Evolutionary conservation across 192 early-diverging fungal species (phyloP), one percentile per base, ranked within the genome.

Genomic region (Backusella morwellensis): DNA sequence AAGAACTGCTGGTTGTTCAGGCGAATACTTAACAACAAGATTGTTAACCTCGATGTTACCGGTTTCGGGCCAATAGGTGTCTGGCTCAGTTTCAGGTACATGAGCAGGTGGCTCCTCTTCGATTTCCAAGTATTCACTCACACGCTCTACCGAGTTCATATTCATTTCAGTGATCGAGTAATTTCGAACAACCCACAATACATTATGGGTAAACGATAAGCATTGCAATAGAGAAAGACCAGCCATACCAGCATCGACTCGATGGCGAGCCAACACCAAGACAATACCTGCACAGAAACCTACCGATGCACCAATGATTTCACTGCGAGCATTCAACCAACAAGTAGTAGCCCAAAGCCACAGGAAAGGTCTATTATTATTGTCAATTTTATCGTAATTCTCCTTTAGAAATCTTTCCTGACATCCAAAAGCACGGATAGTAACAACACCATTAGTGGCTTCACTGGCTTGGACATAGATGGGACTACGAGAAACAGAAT

Each of bases 131-230:
- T 97, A 98, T 82, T 97, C 95, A 41, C 86, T 79, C 26, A 97
- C 84, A 47, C 97, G 91, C 84, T 98, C 97, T 41, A 96, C 93
- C 6, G 92, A 85, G 75, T 94, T 95, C 89, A 97, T 85, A 76
- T 85, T 90, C 89, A 97, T 93, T 79, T 98, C 96, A 86, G 93
- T 92, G 71, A 90, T 79, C 56, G 89, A 87, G 75, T 92, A 94
- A 75, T 84, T 88, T 40, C 95, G 89, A 66, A 97, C 87, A 35
- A 93, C 74, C 94, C 95, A 96, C 69, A 93, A 78, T 81, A 95
- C 82, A 71, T 87, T 86, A 54, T 88, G 88, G 3, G 94, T 93
- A 81, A 98, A 96, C 82, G 90, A 90, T 19, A 95, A 85, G 0
- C 96, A 86, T 69, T 97, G 96, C 68, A 88, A 88, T 40, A 98